Evolutionary conservation across 202 grass and related monocot species (phyloP).

Genomic region (Panicum virgatum): DNA sequence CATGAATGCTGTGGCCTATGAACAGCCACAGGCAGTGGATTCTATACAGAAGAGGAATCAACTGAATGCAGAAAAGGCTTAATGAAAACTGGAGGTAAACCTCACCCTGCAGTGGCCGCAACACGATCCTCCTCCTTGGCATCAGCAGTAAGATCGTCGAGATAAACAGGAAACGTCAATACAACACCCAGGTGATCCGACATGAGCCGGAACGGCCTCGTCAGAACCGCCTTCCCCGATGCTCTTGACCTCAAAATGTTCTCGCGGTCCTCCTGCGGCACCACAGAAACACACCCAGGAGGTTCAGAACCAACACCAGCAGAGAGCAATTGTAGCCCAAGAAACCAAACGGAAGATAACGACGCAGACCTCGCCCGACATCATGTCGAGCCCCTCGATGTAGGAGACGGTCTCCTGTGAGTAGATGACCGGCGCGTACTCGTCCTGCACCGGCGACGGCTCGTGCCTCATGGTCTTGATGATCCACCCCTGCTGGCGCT

Average conservation of each 20-base stretch:
- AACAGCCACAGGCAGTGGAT: neutral
- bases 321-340: neutral
- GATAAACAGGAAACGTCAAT: slow-evolving; percentile 91
- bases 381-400: slow-evolving; percentile 95
- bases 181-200: slow-evolving; percentile 95
- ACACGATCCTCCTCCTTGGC: slow-evolving; percentile 67
- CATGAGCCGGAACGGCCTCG: slow-evolving; percentile 81
- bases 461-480: slow-evolving; percentile 96
- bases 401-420: slow-evolving; percentile 97
- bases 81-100: neutral
- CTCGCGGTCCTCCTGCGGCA: slow-evolving; percentile 80
- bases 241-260: slow-evolving; percentile 86
- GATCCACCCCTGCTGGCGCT: slow-evolving; percentile 84
- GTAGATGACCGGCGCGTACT: slow-evolving; percentile 93
- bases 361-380: slow-evolving; percentile 83
- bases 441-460: slow-evolving; percentile 76
- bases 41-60: neutral
- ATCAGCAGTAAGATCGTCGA: slow-evolving; percentile 50
- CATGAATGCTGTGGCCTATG: neutral
- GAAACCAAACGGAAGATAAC: neutral
- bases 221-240: slow-evolving; percentile 87
- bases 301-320: slow-evolving; percentile 21
- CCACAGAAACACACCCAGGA: neutral
- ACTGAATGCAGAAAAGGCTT: neutral
- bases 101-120: slow-evolving; percentile 87